phyloP scores from a whole-genome alignment of 441 rosid species.

The Raphanus hybrid region DNA sequence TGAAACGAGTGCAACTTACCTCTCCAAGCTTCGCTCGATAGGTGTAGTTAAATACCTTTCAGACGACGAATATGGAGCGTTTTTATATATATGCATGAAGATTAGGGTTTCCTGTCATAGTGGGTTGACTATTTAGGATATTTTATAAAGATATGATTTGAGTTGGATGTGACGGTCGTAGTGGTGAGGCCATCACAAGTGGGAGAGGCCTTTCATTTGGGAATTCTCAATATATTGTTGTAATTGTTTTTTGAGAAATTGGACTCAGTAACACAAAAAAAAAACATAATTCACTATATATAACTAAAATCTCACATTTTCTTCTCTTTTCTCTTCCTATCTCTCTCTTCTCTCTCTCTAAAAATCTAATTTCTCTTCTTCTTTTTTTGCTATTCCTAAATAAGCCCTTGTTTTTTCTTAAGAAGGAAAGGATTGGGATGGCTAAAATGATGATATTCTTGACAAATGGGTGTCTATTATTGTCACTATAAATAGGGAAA shows the following conservation, averaged over 20 bases:
- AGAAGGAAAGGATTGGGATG: conserved; percentile 29
- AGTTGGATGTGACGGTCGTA: conserved; percentile 16
- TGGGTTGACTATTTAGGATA: conserved; percentile 38
- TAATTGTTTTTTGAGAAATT: not conserved
- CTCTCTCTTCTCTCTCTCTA: too few species aligned
- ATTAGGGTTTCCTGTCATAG: conserved; percentile 20
- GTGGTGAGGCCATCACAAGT: conserved; percentile 32
- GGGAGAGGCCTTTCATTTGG: conserved; percentile 8
- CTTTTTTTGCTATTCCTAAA: too few species aligned
- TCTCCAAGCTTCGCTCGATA: conserved; percentile 16
- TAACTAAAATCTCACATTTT: too few species aligned
- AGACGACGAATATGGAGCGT: conserved; percentile 8
- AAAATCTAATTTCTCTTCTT: too few species aligned
- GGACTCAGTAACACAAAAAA: too few species aligned
- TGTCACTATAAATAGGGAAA: conserved; percentile 35
- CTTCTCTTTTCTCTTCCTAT: too few species aligned
- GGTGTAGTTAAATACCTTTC: conserved; percentile 9
- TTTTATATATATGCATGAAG: conserved; percentile 12
- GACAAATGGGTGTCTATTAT: conserved; percentile 20
- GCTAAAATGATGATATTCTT: conserved; percentile 33
- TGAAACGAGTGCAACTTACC: conserved; percentile 24
- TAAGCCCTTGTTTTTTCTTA: not conserved
- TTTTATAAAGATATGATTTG: conserved; percentile 13
- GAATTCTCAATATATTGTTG: conserved; percentile 17
- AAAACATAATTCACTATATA: too few species aligned